Evolutionary conservation across 106 monocot species (phyloP).

Genomic region (Acorus calamus): DNA sequence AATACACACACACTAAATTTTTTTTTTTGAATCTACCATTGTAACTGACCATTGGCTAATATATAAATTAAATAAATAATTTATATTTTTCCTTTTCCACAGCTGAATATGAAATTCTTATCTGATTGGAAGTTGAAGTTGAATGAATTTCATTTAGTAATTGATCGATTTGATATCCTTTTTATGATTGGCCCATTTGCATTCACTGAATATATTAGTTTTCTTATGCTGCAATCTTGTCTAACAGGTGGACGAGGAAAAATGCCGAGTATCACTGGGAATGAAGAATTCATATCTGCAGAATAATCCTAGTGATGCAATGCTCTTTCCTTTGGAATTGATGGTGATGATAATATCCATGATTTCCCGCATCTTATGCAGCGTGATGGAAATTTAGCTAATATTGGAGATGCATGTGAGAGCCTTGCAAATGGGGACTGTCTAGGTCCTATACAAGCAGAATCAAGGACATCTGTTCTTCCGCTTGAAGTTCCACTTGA

Average conservation of each 20-base stretch:
- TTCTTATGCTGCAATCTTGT: neutral
- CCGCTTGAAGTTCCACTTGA: conserved; percentile 74
- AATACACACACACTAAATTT: too few species aligned
- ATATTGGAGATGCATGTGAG: neutral
- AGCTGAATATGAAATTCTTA: too few species aligned
- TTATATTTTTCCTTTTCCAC: too few species aligned
- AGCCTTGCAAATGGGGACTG: conserved; percentile 10
- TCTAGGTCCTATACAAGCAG: conserved; percentile 11
- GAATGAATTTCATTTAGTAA: too few species aligned
- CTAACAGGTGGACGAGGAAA: conserved; percentile 63
- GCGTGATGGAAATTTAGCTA: conserved; percentile 5
- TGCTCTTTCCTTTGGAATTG: conserved; percentile 1
- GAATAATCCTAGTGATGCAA: conserved; percentile 8
- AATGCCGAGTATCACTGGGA: conserved; percentile 56
- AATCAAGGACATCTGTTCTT: conserved; percentile 42
- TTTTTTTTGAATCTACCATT: too few species aligned
- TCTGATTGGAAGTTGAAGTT: too few species aligned
- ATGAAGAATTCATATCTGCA: conserved; percentile 73
- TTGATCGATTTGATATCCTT: neutral
- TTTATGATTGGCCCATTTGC: neutral
- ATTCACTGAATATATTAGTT: neutral
- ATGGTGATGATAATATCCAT: conserved; percentile 7
- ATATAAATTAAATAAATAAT: too few species aligned
- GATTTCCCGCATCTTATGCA: neutral
- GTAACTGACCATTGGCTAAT: too few species aligned